These are phyloP conservation scores for Claviceps digitariae DNA, from an alignment of 2,329 filamentous ascomycete species.

Conservation along the genomic window DNA sequence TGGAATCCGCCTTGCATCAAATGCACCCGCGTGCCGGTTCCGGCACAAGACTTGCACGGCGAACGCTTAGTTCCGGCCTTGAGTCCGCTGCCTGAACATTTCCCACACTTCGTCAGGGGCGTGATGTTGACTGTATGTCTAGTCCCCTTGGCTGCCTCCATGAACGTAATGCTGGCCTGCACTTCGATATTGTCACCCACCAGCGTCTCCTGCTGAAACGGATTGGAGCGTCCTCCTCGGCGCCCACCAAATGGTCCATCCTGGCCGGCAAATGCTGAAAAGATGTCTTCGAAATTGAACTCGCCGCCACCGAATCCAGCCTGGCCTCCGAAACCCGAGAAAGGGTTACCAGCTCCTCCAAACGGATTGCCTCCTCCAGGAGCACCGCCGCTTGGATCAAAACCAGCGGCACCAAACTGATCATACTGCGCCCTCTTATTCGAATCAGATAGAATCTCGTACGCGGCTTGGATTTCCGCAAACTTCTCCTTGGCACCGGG, in stretches of 20 bases:
- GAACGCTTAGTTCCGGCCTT: constrained; percentile 65
- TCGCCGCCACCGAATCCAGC: constrained; percentile 64
- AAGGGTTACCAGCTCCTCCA: constrained; percentile 50
- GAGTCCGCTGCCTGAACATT: constrained; percentile 71
- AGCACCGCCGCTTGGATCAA: constrained; percentile 60
- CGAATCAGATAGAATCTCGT: constrained; percentile 83
- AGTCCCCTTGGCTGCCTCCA: constrained; percentile 88
- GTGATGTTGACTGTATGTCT: constrained; percentile 79
- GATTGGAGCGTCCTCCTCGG: constrained; percentile 39
- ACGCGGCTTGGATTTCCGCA: constrained; percentile 80
- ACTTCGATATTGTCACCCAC: constrained; percentile 97
- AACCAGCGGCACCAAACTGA: constrained; percentile 76
- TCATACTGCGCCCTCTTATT: constrained; percentile 91
- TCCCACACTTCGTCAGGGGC: constrained; percentile 67
- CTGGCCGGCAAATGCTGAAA: constrained; percentile 65
- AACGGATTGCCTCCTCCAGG: constrained; percentile 48
- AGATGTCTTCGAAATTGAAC: constrained; percentile 96
- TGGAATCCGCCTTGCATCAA: constrained; percentile 90
- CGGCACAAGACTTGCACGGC: constrained; percentile 68
- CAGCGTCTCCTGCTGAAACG: constrained; percentile 65
- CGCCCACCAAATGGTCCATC: constrained; percentile 39
- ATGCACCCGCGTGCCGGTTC: constrained; percentile 76
- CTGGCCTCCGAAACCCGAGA: constrained; percentile 33
- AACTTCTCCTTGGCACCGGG: constrained; percentile 88
- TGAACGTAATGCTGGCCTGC: constrained; percentile 83